Evolutionary conservation across 2,329 filamentous ascomycete species (phyloP), one percentile per base, ranked within the genome.

Genomic region (Fusarium sacchari): DNA sequence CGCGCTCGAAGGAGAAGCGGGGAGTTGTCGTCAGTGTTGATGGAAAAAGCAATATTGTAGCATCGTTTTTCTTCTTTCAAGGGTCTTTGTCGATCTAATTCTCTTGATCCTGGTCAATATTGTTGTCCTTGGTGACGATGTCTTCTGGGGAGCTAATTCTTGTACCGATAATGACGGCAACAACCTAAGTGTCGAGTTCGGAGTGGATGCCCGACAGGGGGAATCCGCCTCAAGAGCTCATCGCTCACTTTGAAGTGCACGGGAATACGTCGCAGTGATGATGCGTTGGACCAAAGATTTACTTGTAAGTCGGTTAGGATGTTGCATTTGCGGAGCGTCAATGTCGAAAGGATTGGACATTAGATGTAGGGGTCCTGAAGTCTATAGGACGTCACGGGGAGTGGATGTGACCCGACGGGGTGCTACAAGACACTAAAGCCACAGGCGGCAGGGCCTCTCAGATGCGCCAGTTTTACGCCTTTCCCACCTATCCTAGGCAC

Each of bases 51-150:
- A 71, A 64, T 69, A 70, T 58, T 72, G 69, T 61, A 75, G 76
- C 76, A 78, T 69, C 36, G 60, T 78, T 75, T 77, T 71, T 56
- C 53, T 32, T 64, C 44, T 55, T 71, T 36, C 64, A 63, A 75
- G 72, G 69, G 69, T 67, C 69, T 65, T 61, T 56, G 72, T 58
- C 72, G 69, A 75, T 74, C 72, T 26, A 36, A 65, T 40, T 55
- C 63, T 60, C 64, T 63, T 59, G 60, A 69, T 68, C 71, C 71
- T 60, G 56, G 71, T 65, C 50, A 57, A 50, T 53, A 43, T 39
- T 58, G 71, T 73, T 73, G 71, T 74, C 71, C 71, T 74, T 72
- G 59, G 71, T 74, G 71, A 73, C 63, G 71, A 67, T 65, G 58
- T 58, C 43, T 67, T 67, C 44, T 42, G 50, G 43, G 47, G 47